Evolutionary conservation across 2,329 filamentous ascomycete species (phyloP).

Genomic region (Aspergillus sp.): DNA sequence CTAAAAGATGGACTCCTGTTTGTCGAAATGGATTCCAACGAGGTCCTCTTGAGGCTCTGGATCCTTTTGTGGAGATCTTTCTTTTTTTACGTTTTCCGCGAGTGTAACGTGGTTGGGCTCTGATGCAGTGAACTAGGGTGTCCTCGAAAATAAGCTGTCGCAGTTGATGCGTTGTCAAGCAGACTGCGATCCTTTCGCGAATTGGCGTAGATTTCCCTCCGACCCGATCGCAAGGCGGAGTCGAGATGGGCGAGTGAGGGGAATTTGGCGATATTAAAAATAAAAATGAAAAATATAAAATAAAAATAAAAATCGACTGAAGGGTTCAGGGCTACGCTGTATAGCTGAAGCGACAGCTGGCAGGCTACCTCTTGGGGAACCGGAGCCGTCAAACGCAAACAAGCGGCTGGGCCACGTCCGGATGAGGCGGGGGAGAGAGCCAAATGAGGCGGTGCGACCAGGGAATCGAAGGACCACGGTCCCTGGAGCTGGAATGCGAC

Average conservation of each 20-base stretch:
- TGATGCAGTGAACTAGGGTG: constrained; percentile 41
- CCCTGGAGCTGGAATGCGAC: constrained; percentile 17
- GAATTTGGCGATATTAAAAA: constrained; percentile 4
- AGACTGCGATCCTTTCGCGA: constrained; percentile 24
- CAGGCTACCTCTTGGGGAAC: constrained; percentile 20
- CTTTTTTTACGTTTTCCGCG: constrained; percentile 16
- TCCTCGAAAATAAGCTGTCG: constrained; percentile 28
- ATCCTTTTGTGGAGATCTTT: constrained; percentile 32
- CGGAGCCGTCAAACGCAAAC: constrained; percentile 15
- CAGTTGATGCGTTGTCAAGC: constrained; percentile 44
- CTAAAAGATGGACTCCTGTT: constrained; percentile 16
- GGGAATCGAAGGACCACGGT: constrained; percentile 14
- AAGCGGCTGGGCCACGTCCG: constrained; percentile 24
- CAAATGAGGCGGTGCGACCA: constrained; percentile 30
- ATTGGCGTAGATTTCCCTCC: constrained; percentile 28
- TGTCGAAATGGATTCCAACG: constrained; percentile 22
- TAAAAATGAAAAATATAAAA: constrained; percentile 9
- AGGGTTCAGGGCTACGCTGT: constrained; percentile 17
- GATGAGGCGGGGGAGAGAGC: constrained; percentile 14
- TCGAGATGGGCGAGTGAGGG: not conserved
- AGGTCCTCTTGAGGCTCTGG: constrained; percentile 24
- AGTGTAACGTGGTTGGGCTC: constrained; percentile 46
- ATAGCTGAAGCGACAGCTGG: constrained; percentile 19
- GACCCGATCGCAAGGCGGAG: constrained; percentile 23
- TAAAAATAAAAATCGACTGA: not conserved